Base-by-base conservation (phyloP, 495 filamentous ascomycete species). In the Xylona heveae region DNA sequence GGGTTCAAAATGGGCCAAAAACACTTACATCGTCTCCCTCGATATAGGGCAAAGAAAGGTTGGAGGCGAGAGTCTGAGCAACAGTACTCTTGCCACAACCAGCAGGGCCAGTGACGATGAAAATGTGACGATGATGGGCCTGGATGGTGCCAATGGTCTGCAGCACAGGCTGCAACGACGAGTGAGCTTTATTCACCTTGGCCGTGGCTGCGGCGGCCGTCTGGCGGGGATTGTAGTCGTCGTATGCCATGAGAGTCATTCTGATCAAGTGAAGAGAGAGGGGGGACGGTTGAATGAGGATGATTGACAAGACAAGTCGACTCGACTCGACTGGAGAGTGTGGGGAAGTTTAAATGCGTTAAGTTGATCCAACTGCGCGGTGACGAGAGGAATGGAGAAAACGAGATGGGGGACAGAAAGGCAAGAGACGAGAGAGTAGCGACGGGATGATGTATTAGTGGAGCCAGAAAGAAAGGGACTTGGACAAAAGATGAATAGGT, bases 31-130 rank as follows among this genome's bases (percentile, higher is more conserved):
- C 78, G 44, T 99, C 90, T 37, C 90, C 90, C 55, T 99, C 90
- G 13, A 99, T 66, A 50, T 81, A 99, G 3, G 78, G 78, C 21
- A 88, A 48, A 19, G 66, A 57, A 10, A 94, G 64, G 20, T 66
- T 53, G 8, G 66, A 57, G 34, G 80, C 71, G 23, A 99, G 54
- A 47, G 71, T 68, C 40, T 78, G 61, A 32, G 82, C 90, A 26
- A 95, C 74, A 6, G 88, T 93, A 43, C 74, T 90, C 58, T 99
- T 99, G 24, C 90, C 90, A 44, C 83, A 93, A 9, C 90, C 90
- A 12, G 90, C 84, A 10, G 90, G 90, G 5, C 90, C 90, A 0
- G 88, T 93, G n/a, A 99, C 79, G 39, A 95, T 70, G 75, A 79
- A 93, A 51, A 99, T 92, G 49, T 94, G 83, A 39, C 78, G 78